Evolutionary conservation across 306 rosid species (phyloP), one percentile per base, ranked within the genome.

Genomic region (Gillenia trifoliata): DNA sequence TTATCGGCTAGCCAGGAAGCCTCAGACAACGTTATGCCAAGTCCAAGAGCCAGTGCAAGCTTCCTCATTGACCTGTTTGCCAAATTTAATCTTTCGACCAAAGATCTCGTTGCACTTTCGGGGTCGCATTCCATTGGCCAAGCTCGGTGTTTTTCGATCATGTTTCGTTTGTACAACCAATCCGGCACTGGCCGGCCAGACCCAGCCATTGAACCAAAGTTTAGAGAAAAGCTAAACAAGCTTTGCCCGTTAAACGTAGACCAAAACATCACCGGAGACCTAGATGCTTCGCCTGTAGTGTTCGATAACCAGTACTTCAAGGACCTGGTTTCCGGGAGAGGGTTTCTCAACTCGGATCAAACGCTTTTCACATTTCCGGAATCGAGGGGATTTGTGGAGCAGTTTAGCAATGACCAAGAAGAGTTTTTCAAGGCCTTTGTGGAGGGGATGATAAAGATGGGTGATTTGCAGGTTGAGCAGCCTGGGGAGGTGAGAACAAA

Each of bases 221-320:
- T 33, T 16, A 79, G 92, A 75, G 68, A 66, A 71, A 77, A 84
- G 80, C 88, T 94, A 12, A 0, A 85, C 54, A 84, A 71, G 76
- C 84, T 86, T 11, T 94, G 97, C 62, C 97, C 97, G 0, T 60
- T 68, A 20, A 40, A 76, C 31, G 97, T 83, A 20, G 98, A 94
- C 75, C 96, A 88, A 64, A 87, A 94, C 59, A 79, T 86, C 49
- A 94, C 98, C 0, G 92, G 82, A 5, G 79, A 82, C 72, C 92
- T 94, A 34, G 98, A 94, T 73, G 81, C 92, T 38, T 91, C 98
- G 0, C 97, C 98, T 1, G 16, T 8, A 33, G 12, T 80, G 8
- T 94, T 94, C 36, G 98, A 94, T 75, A 91, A 90, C 75, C 98
- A 86, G 28, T 94, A 91, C 75, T 94, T 91, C 88, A 90, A 86